These are phyloP conservation scores for Rhizophagus prolifer DNA, from an alignment of 192 early-diverging fungal genomes.

Conservation along the genomic window DNA sequence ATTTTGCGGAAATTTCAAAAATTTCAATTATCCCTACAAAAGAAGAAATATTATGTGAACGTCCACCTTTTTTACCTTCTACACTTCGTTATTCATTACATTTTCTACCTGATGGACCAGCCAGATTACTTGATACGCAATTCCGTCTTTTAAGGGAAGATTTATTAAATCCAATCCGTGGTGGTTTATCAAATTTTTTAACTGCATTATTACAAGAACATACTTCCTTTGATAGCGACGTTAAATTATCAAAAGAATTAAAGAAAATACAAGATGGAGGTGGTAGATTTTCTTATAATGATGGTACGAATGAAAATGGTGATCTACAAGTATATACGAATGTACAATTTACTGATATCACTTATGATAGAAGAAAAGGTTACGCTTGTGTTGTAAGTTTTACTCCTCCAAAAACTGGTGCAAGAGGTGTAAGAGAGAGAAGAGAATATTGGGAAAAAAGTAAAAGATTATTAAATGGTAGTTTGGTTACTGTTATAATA, in stretches of 20 bases:
- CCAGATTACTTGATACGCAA: constrained; percentile 54
- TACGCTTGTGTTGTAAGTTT: not conserved
- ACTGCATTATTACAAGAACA: constrained; percentile 20
- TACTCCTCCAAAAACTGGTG: not conserved
- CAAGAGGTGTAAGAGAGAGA: not conserved
- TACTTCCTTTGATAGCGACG: too few relatives aligned
- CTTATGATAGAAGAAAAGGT: not conserved
- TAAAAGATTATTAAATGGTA: constrained; percentile 27
- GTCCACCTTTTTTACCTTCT: constrained; percentile 47
- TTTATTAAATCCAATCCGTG: too few relatives aligned
- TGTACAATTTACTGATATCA: not conserved
- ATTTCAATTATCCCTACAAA: constrained; percentile 56
- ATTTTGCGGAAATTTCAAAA: constrained; percentile 40
- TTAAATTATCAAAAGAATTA: not conserved
- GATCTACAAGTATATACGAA: not conserved
- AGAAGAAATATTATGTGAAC: constrained; percentile 42
- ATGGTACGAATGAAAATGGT: not conserved
- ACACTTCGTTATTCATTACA: constrained; percentile 41
- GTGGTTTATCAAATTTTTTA: constrained; percentile 45
- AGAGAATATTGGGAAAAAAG: not conserved
- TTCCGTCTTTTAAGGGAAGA: too few relatives aligned
- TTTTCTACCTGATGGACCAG: constrained; percentile 46
- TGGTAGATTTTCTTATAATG: too few relatives aligned
- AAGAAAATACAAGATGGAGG: not conserved
- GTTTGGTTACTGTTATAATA: constrained; percentile 40